phyloP scores from a whole-genome alignment of 2,329 filamentous ascomycete species.

The Fusarium sp. region DNA sequence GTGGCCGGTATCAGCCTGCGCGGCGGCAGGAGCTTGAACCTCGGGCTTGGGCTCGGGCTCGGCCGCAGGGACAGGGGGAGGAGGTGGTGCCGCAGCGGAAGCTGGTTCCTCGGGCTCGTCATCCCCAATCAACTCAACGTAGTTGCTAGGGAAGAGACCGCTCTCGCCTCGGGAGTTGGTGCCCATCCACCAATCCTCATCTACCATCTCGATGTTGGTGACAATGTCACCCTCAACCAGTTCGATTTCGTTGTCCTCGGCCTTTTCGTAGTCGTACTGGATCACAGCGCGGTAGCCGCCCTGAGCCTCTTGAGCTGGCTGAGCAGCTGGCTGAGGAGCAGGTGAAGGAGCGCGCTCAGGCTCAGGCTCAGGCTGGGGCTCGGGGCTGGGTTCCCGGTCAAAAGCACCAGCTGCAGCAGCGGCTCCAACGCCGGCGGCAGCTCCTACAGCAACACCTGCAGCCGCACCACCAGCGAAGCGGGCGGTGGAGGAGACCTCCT shows the following conservation, averaged over 20 bases:
- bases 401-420: constrained; percentile 40
- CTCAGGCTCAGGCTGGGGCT: constrained; percentile 30
- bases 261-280: constrained; percentile 97
- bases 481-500: constrained; percentile 67
- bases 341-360: constrained; percentile 18
- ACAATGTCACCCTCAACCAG: constrained; percentile 89
- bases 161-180: constrained; percentile 85
- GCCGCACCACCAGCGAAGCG: constrained; percentile 71
- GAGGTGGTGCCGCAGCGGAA: constrained; percentile 42
- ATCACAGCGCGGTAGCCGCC: constrained; percentile 80
- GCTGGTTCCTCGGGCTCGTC: constrained; percentile 62
- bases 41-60: constrained; percentile 52
- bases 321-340: constrained; percentile 23
- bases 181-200: constrained; percentile 99
- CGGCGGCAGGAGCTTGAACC: constrained; percentile 55
- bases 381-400: constrained; percentile 43
- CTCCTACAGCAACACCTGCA: constrained; percentile 51
- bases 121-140: constrained; percentile 86
- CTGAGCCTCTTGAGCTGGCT: constrained; percentile 45
- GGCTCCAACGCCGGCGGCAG: constrained; percentile 37
- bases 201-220: constrained; percentile 95
- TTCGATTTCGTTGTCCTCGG: constrained; percentile 96
- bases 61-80: constrained; percentile 50
- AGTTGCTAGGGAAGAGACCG: constrained; percentile 96
- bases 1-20: constrained; percentile 61